Base-by-base conservation (phyloP, 2,329 filamentous ascomycete species). In the Penicillium verrucosum region DNA sequence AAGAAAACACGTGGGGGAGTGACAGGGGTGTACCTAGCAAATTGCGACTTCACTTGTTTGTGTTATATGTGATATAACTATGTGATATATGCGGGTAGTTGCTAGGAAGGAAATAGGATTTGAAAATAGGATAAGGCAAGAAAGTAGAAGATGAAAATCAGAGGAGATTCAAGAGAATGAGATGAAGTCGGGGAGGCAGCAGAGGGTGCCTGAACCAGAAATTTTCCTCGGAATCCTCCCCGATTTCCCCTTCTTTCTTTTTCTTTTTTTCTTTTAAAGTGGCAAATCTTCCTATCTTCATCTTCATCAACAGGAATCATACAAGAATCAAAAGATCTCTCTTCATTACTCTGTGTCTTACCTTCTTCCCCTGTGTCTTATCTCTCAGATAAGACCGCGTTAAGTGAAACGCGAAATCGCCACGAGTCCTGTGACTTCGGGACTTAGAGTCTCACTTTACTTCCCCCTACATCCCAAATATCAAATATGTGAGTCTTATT, bases 341-440 rank as follows among this genome's bases (percentile, higher is more conserved):
- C 30, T 32, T 32, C 5, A 30, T 30, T 30, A 30, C 29, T 30
- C 27, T 29, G 27, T 29, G 29, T 11, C 10, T 21, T 21, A 21
- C 21, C 21, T 21, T 21, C 21, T 42, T 18, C 45, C 14, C n/a
- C 18, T 37, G 18, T 37, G 40, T 43, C 43, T 55, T 51, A 51
- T 49, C 16, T 49, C 12, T n/a, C 45, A 51, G 60, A 65, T 63
- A 65, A 64, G 62, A 60, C 62, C 72, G 72, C 72, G 73, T 74
- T 66, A 74, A 74, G 70, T 74, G 71, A 66, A 74, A 75, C 73
- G 70, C 73, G 73, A 75, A 73, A 73, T 61, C 64, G 63, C 58
- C 72, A 66, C 72, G 70, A 62, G 58, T 64, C 70, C 63, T 66
- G 72, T 72, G 70, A 73, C 49, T 36, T 36, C 12, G 49, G 40